Evolutionary conservation across 2,329 filamentous ascomycete genomes (phyloP), one percentile per base, ranked within the genome.

Genomic region (Chaetomium sp.): DNA sequence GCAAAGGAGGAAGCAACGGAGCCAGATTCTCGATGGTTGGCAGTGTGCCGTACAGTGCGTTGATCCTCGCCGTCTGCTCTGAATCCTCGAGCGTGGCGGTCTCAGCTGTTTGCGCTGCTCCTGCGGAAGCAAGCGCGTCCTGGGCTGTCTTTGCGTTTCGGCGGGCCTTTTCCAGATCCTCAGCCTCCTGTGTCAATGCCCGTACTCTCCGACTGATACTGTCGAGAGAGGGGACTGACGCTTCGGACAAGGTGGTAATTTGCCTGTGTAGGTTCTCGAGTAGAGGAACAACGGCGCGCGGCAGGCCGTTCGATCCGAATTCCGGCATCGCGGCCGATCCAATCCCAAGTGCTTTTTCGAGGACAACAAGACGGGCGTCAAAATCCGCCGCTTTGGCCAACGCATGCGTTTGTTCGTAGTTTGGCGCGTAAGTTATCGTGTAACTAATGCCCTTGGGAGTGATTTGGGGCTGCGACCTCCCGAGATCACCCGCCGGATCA

Each of bases 1-100:
- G 77, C 8, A 97, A 77, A 5, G 89, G 82, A 1, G 94, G 92
- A 4, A 99, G 79, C 14, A 96, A 78, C 1, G 94, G 94, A 5
- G 89, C 81, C 6, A 99, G 78, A 55, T 80, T 88, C 71, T 96
- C 91, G 56, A 99, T 94, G 0, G 89, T 94, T 1, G 91, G 87
- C 12, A 99, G 76, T 3, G 90, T 89, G 1, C 88, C 87, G 71
- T 96, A 96, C 5, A 99, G 80, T 1, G 91, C 89, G 62, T 95
- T 94, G 69, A 99, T 88, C 69, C 96, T 96, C 52, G 88, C 80
- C 42, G 85, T 80, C 64, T 95, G 88, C 64, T 95, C 90, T 7
- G 79, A 74, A 60, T 86, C 77, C 55, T 80, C 73, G 34, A 68
- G 53, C 45, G 42, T 3, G 6, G 62, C 70, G 7, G 66, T 65